These are phyloP conservation scores for Purpureocillium lavendulum DNA, from an alignment of 2,329 filamentous ascomycete species.

Conservation along the genomic window DNA sequence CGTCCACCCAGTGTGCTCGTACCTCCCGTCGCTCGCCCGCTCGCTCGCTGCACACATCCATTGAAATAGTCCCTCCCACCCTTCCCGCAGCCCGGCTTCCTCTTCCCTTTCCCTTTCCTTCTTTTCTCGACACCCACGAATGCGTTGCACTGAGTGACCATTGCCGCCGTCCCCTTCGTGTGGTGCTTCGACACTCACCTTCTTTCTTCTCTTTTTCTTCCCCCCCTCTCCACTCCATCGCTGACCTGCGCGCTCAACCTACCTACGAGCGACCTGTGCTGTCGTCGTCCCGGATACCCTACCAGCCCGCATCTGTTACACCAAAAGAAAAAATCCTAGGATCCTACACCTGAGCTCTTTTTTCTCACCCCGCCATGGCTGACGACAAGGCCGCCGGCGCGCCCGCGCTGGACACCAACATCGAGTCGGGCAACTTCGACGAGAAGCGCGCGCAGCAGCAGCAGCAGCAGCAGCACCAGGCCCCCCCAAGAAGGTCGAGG, in stretches of 20 bases:
- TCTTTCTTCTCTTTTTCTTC: conserved; percentile 8
- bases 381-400: conserved; percentile 43
- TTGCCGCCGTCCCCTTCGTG: conserved; percentile 35
- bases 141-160: conserved; percentile 35
- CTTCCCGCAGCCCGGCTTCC: conserved; percentile 9
- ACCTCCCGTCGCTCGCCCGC: neutral
- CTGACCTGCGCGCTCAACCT: conserved; percentile 14
- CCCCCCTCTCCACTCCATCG: conserved; percentile 13
- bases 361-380: conserved; percentile 34
- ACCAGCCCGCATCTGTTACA: neutral
- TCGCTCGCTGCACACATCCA: conserved; percentile 9
- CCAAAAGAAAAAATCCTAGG: conserved; percentile 2
- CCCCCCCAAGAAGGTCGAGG: conserved; percentile 29
- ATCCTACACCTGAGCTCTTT: conserved; percentile 8
- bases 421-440: conserved; percentile 56
- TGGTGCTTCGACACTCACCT: conserved; percentile 31
- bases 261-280: conserved; percentile 4
- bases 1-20: too few species aligned
- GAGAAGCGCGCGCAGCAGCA: conserved; percentile 44
- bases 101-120: conserved; percentile 22
- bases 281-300: neutral
- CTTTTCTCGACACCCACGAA: conserved; percentile 37
- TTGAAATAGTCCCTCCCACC: conserved; percentile 32
- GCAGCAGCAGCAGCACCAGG: conserved; percentile 5
- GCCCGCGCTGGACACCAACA: conserved; percentile 54